Evolutionary conservation across 2,329 filamentous ascomycete genomes (phyloP).

Genomic region (Pseudocercospora fijiensis): DNA sequence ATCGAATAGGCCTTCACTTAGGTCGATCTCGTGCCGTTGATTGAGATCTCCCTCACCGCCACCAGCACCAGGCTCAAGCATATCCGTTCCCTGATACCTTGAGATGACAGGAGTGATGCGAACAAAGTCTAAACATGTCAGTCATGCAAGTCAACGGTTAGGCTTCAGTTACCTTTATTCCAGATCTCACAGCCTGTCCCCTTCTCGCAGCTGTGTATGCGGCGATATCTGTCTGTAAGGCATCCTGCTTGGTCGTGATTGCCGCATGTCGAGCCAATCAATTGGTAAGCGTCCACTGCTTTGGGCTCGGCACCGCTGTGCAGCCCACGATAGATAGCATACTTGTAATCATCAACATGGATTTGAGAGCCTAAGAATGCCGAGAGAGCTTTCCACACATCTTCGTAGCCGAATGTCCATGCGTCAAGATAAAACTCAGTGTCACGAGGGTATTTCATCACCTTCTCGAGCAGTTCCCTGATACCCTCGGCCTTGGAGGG

Average conservation of each 20-base stretch:
- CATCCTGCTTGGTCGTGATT: conserved; percentile 70
- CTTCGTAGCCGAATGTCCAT: conserved; percentile 93
- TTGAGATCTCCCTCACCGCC: conserved; percentile 76
- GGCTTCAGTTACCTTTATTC: conserved; percentile 34
- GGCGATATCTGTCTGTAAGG: conserved; percentile 61
- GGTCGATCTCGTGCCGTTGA: conserved; percentile 61
- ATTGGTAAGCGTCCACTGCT: conserved; percentile 61
- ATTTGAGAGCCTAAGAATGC: conserved; percentile 67
- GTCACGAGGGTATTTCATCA: conserved; percentile 65
- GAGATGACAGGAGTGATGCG: conserved; percentile 77
- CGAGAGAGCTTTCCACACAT: conserved; percentile 82
- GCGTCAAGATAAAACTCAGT: conserved; percentile 82
- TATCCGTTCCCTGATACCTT: conserved; percentile 53
- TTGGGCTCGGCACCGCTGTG: conserved; percentile 43
- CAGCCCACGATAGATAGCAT: conserved; percentile 66
- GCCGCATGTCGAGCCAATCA: conserved; percentile 73
- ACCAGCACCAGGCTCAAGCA: conserved; percentile 73
- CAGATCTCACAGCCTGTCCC: conserved; percentile 61
- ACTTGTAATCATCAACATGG: conserved; percentile 80
- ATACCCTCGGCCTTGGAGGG: conserved; percentile 72
- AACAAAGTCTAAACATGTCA: conserved; percentile 55
- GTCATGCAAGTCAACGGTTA: conserved; percentile 28
- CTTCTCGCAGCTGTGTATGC: conserved; percentile 84
- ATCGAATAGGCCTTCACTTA: conserved; percentile 50
- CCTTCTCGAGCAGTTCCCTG: conserved; percentile 67